Base-by-base conservation (phyloP, 148 eudicot species). In the Oxyria digyna region DNA sequence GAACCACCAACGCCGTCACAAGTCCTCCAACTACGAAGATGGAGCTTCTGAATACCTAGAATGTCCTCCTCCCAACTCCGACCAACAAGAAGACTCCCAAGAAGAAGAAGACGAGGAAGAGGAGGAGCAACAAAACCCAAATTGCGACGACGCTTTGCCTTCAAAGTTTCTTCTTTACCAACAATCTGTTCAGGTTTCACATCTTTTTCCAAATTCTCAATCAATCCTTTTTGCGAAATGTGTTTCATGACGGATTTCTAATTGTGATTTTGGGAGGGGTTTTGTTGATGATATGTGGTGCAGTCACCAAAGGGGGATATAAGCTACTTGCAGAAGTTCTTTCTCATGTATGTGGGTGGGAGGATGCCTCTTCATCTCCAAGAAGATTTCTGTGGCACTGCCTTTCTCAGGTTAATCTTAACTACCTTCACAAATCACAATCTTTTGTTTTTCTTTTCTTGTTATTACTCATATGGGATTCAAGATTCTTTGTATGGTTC, bases 281-380 rank as follows among this genome's bases (percentile, higher is more conserved):
- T 15, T 62, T 37, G 21, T 32, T 63, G 67, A 13, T 66, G 12
- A 35, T 67, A 6, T 42, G 18, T 78, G 42, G 31, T 67, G 85
- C 82, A 94, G 97, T 94, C 98, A 48, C 98, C 98, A 69, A 94
- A 94, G 80, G 98, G 98, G 74, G 98, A 94, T 65, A 85, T 94
- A 67, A 94, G 92, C 81, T 93, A 93, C 76, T 80, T 93, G 80
- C 92, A 83, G 70, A 93, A 90, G 87, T 93, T 94, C 81, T 94
- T 94, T 78, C 78, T 94, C 76, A 86, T 85, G 83, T 94, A 94
- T 78, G 97, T 93, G 35, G 95, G 98, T 76, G 98, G 97, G 73
- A 88, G 97, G 80, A 69, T 71, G 17, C 97, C 98, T 33, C 96
- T 94, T 80, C 97, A 90, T 75, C 81, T 94, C 32, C 98, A 94